Evolutionary conservation across 306 rosid genomes (phyloP), one percentile per base, ranked within the genome.

Genomic region (Cercis canadensis): DNA sequence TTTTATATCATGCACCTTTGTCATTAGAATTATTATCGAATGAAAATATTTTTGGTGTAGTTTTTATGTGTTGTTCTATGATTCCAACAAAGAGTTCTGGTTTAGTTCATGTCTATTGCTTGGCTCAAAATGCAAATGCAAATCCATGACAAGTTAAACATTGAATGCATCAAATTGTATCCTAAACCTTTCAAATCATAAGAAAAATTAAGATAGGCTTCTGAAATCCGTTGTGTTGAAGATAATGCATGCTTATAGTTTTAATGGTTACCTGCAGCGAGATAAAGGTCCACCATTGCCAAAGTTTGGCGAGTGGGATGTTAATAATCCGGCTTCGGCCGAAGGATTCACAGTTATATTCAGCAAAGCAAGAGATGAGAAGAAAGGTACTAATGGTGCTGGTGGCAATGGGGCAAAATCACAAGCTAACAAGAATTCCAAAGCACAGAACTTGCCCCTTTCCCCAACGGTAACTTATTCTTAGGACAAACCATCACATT

Each of bases 221-320:
- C 19, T 8, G 3, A 24, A 43, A 41, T 24, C 13, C 34, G 43
- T 4, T 15, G n/a, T 60, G 18, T 11, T 15, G 31, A 58, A 13
- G 4, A 15, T 10, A 54, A 14, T 43, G 8, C 15, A 40, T 40
- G 44, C 52, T 36, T 14, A 61, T 18, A 5, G 8, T 39, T 24
- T 13, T 15, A 46, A 34, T 11, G 5, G 8, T 21, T 11, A 17
- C 11, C 7, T 73, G 82, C 59, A 78, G 78, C 73, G 74, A 76
- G 87, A 79, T 0, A 61, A 32, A 51, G 85, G 77, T 44, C 69
- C 59, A 16, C 83, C 90, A 10, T 71, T 86, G 52, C 87, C 90
- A 11, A 86, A 82, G 54, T 82, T 86, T 62, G 90, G 90, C 8
- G 90, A 85, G 54, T 82, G 90, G 90, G 90, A 85, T 47, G 86